Conservation (phyloP, 768 basidiomycete genomes). For the Boletus sp. region DNA sequence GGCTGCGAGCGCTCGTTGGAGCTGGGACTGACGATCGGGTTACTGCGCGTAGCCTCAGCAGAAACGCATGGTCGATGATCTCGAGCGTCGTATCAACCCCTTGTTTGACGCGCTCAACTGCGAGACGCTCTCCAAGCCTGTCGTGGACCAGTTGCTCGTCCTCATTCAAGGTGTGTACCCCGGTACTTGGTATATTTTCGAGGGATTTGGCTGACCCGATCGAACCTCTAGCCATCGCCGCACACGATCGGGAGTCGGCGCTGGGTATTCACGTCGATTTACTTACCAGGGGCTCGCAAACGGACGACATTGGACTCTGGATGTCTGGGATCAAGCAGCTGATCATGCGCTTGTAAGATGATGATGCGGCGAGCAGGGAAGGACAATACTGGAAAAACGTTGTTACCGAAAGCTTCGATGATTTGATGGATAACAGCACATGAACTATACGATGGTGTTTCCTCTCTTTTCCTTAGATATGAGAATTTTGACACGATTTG, state of each 20-base stretch:
- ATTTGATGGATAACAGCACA: not conserved
- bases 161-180: slow-evolving; percentile 63
- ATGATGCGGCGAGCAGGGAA: not conserved
- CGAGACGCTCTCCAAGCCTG: slow-evolving; percentile 67
- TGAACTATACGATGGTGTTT: not conserved
- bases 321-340: slow-evolving; percentile 91
- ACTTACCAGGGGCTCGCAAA: slow-evolving; percentile 72
- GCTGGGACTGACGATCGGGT: not conserved
- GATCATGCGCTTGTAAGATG: slow-evolving; percentile 58
- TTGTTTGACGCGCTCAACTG: slow-evolving; percentile 93
- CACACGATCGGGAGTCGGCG: slow-evolving; percentile 72
- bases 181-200: not conserved
- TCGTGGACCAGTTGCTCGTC: slow-evolving; percentile 68
- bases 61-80: slow-evolving; percentile 80
- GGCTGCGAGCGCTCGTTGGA: not conserved
- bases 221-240: slow-evolving; percentile 63
- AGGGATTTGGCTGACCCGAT: not conserved
- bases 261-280: slow-evolving; percentile 83
- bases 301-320: slow-evolving; percentile 81
- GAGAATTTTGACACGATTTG: not conserved
- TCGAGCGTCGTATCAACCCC: slow-evolving; percentile 80
- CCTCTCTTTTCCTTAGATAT: not conserved
- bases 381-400: not conserved
- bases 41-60: slow-evolving; percentile 60
- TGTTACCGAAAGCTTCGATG: not conserved